A percentile compares a stretch with the other conserved stretches of the same genome.
phyloP scores from a whole-genome alignment of 768 basidiomycete genomes.

The Tulasnella sp. region DNA sequence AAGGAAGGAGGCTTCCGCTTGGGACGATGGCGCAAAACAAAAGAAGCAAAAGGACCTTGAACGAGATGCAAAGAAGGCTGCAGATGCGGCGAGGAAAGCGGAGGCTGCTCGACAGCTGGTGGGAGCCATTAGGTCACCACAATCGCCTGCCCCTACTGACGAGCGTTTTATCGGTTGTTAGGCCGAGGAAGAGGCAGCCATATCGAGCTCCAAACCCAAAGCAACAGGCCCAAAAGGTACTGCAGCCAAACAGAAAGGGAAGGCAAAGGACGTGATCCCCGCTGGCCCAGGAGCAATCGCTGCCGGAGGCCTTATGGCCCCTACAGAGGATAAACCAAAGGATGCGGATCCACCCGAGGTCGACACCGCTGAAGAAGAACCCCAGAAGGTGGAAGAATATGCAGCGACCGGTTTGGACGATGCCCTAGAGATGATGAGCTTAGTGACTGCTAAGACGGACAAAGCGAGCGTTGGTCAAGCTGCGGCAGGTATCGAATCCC shows the following conservation, averaged over 20 bases:
- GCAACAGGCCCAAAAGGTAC: slow-evolving; percentile 22
- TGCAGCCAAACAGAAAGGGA: slow-evolving; percentile 53
- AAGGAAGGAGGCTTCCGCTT: slow-evolving; percentile 56
- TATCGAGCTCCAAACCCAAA: slow-evolving; percentile 49
- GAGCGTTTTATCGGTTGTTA: not conserved
- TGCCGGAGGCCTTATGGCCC: slow-evolving; percentile 45
- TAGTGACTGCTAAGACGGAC: slow-evolving; percentile 87
- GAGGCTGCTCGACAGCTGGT: slow-evolving; percentile 69
- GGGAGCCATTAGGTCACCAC: not conserved
- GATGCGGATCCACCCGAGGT: slow-evolving; percentile 24
- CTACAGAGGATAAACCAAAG: slow-evolving; percentile 21
- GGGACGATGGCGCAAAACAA: slow-evolving; percentile 60
- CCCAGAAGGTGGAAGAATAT: slow-evolving; percentile 43
- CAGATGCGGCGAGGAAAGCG: slow-evolving; percentile 76
- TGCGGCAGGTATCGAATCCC: slow-evolving; percentile 77
- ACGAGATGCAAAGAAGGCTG: slow-evolving; percentile 70
- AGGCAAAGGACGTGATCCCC: slow-evolving; percentile 47
- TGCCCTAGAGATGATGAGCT: slow-evolving; percentile 77
- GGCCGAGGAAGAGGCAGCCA: slow-evolving; percentile 75
- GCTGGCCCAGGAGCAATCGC: slow-evolving; percentile 82
- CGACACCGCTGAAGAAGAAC: slow-evolving; percentile 27
- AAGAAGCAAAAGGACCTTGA: slow-evolving; percentile 57
- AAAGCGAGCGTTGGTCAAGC: slow-evolving; percentile 84
- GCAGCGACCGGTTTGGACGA: slow-evolving; percentile 85
- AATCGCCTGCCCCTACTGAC: not conserved